Base-by-base conservation (phyloP, 2,329 filamentous ascomycete species). In the Sclerotinia trifoliorum region DNA sequence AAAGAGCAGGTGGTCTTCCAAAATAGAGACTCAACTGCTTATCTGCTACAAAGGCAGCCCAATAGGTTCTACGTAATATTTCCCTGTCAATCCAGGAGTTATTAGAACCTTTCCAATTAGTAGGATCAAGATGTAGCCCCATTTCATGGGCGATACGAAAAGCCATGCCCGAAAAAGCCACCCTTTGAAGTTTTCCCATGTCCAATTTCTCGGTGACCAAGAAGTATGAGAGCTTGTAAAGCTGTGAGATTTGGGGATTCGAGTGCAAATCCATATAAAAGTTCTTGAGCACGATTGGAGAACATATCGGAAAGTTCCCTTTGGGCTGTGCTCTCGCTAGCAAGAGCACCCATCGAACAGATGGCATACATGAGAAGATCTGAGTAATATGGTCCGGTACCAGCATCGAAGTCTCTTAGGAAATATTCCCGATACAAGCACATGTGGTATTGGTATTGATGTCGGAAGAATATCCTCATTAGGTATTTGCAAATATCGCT, bases 131-230 rank as follows among this genome's bases (percentile, higher is more conserved):
- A 71, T 84, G 83, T 21, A 84, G 77, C 1, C 83, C 83, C 83
- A 84, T 84, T 71, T 83, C 83, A 63, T 84, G 82, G 0, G 82
- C 80, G 19, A 84, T 77, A 5, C 83, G 79, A 70, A 83, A 84
- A 11, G 82, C 82, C 82, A 84, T 84, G 58, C 82, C 82, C 39
- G 81, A 83, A 65, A 82, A 83, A 84, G 75, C 83, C 83, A 84
- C 17, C 83, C 82, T 65, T 84, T 24, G 82, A 83, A 2, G 79
- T 75, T n/a, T 80, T 79, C 0, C 82, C 81, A 29, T 80, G 79
- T 4, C 82, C 82, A 54, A 84, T 83, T 69, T 82, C 81, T 21
- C 80, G 78, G 66, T 84, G 81, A 13, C 81, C 81, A 2, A 84
- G 68, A 0, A 84, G 70, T 6, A 81, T 76, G 19, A 84, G 73